phyloP scores from a whole-genome alignment of 345 rosid genomes.

The Moricandia arvensis region DNA sequence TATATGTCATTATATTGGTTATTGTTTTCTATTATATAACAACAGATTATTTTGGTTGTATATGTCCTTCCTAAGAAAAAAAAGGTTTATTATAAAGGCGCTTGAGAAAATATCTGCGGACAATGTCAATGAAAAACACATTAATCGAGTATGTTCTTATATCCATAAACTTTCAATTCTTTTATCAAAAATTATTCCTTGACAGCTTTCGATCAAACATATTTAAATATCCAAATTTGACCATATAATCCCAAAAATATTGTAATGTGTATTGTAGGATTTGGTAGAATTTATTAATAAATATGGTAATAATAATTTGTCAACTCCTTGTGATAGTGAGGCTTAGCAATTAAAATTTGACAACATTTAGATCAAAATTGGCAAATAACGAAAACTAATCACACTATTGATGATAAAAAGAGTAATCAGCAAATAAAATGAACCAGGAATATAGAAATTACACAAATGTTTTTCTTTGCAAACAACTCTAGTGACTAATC shows the following conservation, averaged over 20 bases:
- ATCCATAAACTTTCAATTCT: background rate
- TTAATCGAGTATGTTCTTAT: background rate
- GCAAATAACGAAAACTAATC: background rate
- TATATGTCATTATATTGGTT: background rate
- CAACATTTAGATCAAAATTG: background rate
- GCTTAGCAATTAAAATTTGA: background rate
- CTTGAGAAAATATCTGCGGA: background rate
- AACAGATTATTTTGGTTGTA: background rate
- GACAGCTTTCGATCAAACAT: constrained; percentile 11
- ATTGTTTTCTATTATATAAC: background rate
- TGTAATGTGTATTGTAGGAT: background rate
- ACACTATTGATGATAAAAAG: background rate
- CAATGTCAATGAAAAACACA: constrained; percentile 1
- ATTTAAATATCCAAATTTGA: constrained; percentile 17
- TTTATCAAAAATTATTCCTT: background rate
- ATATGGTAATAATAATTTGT: background rate
- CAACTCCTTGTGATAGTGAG: background rate
- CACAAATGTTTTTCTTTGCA: no score
- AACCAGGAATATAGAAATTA: background rate
- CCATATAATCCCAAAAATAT: background rate
- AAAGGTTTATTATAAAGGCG: background rate
- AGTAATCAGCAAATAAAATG: background rate
- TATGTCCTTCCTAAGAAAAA: background rate
- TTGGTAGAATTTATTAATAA: background rate
- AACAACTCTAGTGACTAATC: no score